A percentile compares a stretch with the other conserved stretches of the same genome.
phyloP scores from a whole-genome alignment of 2,329 filamentous ascomycete species.

The Nakataea oryzae region DNA sequence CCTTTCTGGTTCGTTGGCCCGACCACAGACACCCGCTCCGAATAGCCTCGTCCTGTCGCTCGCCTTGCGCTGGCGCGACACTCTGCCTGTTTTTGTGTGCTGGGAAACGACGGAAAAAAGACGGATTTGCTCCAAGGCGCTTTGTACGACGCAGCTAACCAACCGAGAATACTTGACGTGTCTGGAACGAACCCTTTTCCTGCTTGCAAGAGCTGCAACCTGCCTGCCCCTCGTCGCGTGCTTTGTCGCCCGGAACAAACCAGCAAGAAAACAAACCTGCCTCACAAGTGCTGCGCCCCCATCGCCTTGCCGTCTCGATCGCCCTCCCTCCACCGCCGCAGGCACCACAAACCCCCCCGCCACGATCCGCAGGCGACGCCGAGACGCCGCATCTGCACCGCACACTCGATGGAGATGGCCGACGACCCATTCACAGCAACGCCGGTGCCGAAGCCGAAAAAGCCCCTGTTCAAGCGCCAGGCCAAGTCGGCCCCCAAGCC shows the following conservation, averaged over 20 bases:
- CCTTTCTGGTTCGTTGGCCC: not conserved
- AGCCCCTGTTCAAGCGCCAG: constrained; percentile 9
- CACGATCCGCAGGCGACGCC: not conserved
- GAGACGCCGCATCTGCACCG: not conserved
- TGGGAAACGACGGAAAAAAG: not conserved
- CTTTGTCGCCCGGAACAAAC: not conserved
- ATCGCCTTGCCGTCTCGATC: not conserved
- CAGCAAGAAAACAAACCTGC: too few species aligned
- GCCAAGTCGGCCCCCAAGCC: constrained; percentile 3
- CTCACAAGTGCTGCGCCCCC: too few species aligned
- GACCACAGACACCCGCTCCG: too few species aligned
- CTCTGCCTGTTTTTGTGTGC: not conserved
- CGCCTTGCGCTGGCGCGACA: too few species aligned
- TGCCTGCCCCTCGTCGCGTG: not conserved
- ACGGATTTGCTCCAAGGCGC: not conserved
- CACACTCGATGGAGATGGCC: not conserved
- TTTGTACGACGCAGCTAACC: not conserved
- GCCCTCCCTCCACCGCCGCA: not conserved
- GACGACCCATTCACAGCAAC: not conserved
- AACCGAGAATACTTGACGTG: not conserved
- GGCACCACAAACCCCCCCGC: too few species aligned
- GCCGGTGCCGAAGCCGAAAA: constrained; percentile 6
- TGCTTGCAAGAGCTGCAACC: not conserved
- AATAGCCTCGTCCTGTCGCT: too few species aligned
- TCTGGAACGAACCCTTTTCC: not conserved